These are phyloP conservation scores for Chlorella vulgaris DNA, from an alignment of 139 green algal genomes.

Conservation along the genomic window DNA sequence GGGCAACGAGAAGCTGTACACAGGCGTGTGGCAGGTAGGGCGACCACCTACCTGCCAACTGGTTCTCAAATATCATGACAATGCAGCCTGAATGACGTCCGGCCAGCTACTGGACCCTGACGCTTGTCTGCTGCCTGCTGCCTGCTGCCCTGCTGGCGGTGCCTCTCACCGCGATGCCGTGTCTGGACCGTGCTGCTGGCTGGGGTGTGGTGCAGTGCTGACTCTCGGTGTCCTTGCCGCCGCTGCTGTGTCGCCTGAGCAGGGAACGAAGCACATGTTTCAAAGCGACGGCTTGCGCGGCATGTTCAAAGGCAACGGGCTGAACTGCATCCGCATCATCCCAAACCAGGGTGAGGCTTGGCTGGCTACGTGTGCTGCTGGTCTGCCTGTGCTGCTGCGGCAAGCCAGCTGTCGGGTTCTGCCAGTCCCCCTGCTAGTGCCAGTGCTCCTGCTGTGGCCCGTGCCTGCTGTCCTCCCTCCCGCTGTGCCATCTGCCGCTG, in stretches of 20 bases:
- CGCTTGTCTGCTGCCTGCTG: slow-evolving; percentile 8
- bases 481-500: too few species aligned
- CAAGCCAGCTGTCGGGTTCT: neutral
- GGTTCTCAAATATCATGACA: too few species aligned
- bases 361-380: neutral
- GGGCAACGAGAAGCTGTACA: slow-evolving; percentile 92
- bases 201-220: too few species aligned
- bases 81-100: too few species aligned
- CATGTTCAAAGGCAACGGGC: slow-evolving; percentile 97
- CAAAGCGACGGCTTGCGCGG: slow-evolving; percentile 83
- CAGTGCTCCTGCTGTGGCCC: too few species aligned
- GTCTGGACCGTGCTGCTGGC: too few species aligned
- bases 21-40: slow-evolving; percentile 82
- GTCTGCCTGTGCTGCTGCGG: neutral
- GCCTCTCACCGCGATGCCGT: too few species aligned
- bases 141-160: neutral
- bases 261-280: slow-evolving; percentile 88
- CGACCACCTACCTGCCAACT: too few species aligned
- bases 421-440: too few species aligned
- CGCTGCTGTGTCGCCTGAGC: neutral
- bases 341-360: slow-evolving; percentile 76
- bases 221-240: too few species aligned
- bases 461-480: too few species aligned
- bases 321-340: slow-evolving; percentile 98
- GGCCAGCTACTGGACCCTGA: neutral